These are phyloP conservation scores for Epichloe gansuensis DNA, from an alignment of 2,329 filamentous ascomycete species.

Conservation along the genomic window DNA sequence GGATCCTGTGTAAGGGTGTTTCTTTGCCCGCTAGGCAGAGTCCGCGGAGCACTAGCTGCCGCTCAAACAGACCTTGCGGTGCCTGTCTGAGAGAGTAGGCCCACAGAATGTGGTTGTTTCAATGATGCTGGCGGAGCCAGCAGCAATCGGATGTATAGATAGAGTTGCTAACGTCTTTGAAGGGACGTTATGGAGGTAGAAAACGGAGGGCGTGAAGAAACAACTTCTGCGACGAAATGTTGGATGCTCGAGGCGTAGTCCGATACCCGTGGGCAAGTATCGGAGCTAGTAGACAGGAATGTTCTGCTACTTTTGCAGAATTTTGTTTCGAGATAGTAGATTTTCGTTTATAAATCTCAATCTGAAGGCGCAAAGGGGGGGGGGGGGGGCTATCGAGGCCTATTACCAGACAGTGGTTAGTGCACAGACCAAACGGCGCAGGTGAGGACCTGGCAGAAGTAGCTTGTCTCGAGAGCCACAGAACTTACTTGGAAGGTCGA, in stretches of 20 bases:
- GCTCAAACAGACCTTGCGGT: constrained; percentile 92
- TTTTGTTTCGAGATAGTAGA: not conserved
- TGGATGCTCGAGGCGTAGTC: constrained; percentile 58
- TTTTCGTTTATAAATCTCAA: not conserved
- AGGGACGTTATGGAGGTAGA: constrained; percentile 82
- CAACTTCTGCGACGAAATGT: constrained; percentile 75
- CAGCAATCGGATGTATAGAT: constrained; percentile 42
- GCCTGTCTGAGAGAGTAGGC: constrained; percentile 96
- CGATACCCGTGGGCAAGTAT: constrained; percentile 75
- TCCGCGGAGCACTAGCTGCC: constrained; percentile 93
- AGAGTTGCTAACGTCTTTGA: constrained; percentile 45
- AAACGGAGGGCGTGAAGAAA: constrained; percentile 72
- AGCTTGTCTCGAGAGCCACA: too few species aligned
- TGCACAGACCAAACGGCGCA: not conserved
- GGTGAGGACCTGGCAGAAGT: not conserved
- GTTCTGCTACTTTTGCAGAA: constrained; percentile 11
- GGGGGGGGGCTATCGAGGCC: constrained; percentile 47
- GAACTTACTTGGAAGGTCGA: constrained; percentile 72
- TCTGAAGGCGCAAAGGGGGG: not conserved
- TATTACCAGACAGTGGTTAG: constrained; percentile 13
- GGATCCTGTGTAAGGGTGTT: not conserved
- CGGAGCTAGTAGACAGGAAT: constrained; percentile 50
- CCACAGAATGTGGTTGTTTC: constrained; percentile 57
- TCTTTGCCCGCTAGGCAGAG: constrained; percentile 29
- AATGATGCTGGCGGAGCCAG: constrained; percentile 78